phyloP scores from a whole-genome alignment of 1,139 yeast genomes.

The Meyerozyma carpophila region DNA sequence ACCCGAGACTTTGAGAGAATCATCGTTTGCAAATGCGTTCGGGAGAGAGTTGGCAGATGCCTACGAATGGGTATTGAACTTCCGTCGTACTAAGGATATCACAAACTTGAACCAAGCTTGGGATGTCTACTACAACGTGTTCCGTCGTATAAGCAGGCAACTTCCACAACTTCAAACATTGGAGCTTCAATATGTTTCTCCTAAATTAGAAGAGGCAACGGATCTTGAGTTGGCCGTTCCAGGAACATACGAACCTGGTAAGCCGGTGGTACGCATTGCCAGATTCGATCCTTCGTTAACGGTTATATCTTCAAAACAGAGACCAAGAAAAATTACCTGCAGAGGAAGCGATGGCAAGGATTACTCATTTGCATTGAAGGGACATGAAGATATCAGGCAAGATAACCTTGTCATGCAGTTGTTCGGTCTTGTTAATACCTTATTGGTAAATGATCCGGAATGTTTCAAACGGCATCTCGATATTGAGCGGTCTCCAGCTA shows the following conservation, averaged over 20 bases:
- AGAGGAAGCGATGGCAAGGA: slow-evolving; percentile 90
- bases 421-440: slow-evolving; percentile 89
- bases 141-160: slow-evolving; percentile 85
- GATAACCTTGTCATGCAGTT: slow-evolving; percentile 97
- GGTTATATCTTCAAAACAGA: slow-evolving; percentile 92
- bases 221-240: slow-evolving; percentile 89
- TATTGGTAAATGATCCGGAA: slow-evolving; percentile 85
- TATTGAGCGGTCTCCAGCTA: slow-evolving; percentile 87
- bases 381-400: slow-evolving; percentile 97
- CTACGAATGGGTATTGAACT: slow-evolving; percentile 86
- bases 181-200: slow-evolving; percentile 91
- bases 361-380: slow-evolving; percentile 77
- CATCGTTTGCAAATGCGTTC: slow-evolving; percentile 88
- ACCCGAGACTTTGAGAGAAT: slow-evolving; percentile 89
- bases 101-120: slow-evolving; percentile 94
- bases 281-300: slow-evolving; percentile 78
- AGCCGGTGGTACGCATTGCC: slow-evolving; percentile 66
- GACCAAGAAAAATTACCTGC: slow-evolving; percentile 80
- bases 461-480: slow-evolving; percentile 94
- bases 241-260: slow-evolving; percentile 86
- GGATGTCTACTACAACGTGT: slow-evolving; percentile 93
- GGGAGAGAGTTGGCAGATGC: slow-evolving; percentile 94
- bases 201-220: slow-evolving; percentile 72
- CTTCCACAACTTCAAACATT: slow-evolving; percentile 81
- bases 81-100: slow-evolving; percentile 76